Conservation (phyloP, 352 stramenopile genomes). For the Sclerospora graminicola region DNA sequence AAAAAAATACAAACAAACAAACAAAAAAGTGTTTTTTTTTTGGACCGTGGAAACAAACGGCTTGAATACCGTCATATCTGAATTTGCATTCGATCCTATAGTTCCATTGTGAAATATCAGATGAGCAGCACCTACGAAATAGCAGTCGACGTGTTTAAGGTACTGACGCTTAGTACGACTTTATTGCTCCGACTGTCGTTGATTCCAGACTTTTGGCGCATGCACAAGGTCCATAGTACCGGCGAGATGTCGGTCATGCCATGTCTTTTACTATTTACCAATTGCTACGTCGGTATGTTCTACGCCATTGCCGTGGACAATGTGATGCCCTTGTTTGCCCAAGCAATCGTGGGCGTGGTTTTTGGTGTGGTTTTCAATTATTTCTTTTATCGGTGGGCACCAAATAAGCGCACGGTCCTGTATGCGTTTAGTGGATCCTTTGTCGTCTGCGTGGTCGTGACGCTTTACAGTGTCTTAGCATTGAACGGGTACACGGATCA, state of each 20-base stretch:
- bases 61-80: not conserved
- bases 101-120: no score
- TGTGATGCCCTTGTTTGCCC: constrained; percentile 20
- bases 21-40: no score
- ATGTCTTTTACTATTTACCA: constrained; percentile 20
- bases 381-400: constrained; percentile 22
- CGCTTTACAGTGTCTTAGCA: constrained; percentile 27
- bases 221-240: constrained; percentile 19
- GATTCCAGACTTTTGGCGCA: constrained; percentile 24
- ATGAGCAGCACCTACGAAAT: constrained; percentile 6
- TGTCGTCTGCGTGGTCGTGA: constrained; percentile 16
- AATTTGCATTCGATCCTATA: not conserved
- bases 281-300: constrained; percentile 22
- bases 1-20: no score
- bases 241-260: constrained; percentile 28
- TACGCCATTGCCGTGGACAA: constrained; percentile 19
- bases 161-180: constrained; percentile 24
- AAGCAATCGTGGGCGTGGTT: constrained; percentile 17
- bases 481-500: constrained; percentile 21
- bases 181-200: constrained; percentile 24
- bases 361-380: constrained; percentile 16
- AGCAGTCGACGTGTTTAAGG: constrained; percentile 9
- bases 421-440: constrained; percentile 5
- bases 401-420: constrained; percentile 9
- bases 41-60: no score